Conservation (phyloP, 1,284 basidiomycete species). For the Sanguinoderma infundibulare region DNA sequence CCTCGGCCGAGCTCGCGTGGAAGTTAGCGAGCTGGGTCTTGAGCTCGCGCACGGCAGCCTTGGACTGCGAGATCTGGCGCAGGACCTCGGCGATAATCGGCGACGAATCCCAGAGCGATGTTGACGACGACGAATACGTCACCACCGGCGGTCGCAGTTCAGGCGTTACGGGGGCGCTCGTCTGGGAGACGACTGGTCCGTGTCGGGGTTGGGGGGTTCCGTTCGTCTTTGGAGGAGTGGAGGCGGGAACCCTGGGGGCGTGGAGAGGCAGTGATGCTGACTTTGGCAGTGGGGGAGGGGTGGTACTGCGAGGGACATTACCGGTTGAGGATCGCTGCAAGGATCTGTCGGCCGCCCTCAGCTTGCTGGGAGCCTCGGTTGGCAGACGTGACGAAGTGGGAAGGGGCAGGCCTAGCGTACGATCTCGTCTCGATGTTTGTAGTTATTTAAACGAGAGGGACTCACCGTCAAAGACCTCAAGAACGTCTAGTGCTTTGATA, state of each 20-base stretch:
- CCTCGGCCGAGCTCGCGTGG: conserved; percentile 61
- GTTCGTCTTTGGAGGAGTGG: conserved; percentile 34
- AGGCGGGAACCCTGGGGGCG: conserved; percentile 45
- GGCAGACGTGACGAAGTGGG: conserved; percentile 25
- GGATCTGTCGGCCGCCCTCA: conserved; percentile 63
- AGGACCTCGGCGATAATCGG: conserved; percentile 78
- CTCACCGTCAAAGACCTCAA: conserved; percentile 66
- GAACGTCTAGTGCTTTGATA: conserved; percentile 69
- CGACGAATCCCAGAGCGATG: conserved; percentile 61
- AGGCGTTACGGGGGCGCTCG: conserved; percentile 22
- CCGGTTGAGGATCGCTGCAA: conserved; percentile 42
- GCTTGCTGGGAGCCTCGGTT: conserved; percentile 50
- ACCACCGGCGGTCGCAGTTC: conserved; percentile 23
- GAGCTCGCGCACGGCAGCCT: conserved; percentile 71
- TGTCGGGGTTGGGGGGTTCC: conserved; percentile 23
- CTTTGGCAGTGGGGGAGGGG: conserved; percentile 83
- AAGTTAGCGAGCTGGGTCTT: conserved; percentile 78
- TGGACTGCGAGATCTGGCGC: conserved; percentile 75
- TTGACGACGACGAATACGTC: conserved; percentile 26
- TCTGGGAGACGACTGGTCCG: conserved; percentile 27
- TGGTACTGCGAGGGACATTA: conserved; percentile 55
- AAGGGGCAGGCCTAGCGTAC: conserved; percentile 51
- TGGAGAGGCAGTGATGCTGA: conserved; percentile 80
- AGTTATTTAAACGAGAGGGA: neutral
- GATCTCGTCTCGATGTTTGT: neutral